Percentiles rank a stretch among this genome's conserved stretches.
These are phyloP conservation scores for Mortierella sp. DNA, from an alignment of 371 early-diverging fungal genomes.

Conservation along the genomic window DNA sequence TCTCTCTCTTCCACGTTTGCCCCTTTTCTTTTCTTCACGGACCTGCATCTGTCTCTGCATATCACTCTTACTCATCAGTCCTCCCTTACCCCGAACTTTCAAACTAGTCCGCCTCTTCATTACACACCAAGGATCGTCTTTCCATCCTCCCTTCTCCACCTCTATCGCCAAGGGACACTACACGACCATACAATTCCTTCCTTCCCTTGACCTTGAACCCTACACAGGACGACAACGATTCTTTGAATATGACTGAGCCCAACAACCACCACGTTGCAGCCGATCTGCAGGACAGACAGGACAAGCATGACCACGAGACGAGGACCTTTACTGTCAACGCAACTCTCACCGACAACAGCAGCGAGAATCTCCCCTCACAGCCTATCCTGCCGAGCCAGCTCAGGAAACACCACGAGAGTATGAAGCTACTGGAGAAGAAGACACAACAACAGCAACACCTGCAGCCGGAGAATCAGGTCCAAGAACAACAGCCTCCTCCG, in stretches of 20 bases:
- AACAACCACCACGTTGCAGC: background rate
- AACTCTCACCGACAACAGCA: background rate
- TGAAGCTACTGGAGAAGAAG: slow-evolving; percentile 5
- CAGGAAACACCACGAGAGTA: slow-evolving; percentile 23
- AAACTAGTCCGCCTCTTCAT: background rate
- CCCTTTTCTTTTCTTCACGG: background rate
- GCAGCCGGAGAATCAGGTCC: background rate
- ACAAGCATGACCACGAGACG: background rate
- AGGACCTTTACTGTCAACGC: background rate
- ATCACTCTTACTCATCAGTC: background rate
- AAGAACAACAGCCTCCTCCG: slow-evolving; percentile 1
- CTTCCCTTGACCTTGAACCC: background rate
- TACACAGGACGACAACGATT: background rate
- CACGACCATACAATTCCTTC: slow-evolving; percentile 9
- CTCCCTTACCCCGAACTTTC: background rate
- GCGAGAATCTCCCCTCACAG: background rate
- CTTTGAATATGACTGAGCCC: background rate
- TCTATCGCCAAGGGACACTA: slow-evolving; percentile 28
- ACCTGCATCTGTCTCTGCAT: slow-evolving; percentile 4
- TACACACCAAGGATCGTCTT: slow-evolving; percentile 2
- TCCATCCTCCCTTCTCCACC: slow-evolving; percentile 40
- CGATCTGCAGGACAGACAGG: background rate
- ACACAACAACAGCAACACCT: background rate
- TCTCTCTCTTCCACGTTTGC: background rate
- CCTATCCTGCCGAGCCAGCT: slow-evolving; percentile 30